Percentiles rank a stretch among this genome's conserved stretches.
These are phyloP conservation scores for Conticribra guillardii DNA, from an alignment of 108 stramenopile species.

Conservation along the genomic window DNA sequence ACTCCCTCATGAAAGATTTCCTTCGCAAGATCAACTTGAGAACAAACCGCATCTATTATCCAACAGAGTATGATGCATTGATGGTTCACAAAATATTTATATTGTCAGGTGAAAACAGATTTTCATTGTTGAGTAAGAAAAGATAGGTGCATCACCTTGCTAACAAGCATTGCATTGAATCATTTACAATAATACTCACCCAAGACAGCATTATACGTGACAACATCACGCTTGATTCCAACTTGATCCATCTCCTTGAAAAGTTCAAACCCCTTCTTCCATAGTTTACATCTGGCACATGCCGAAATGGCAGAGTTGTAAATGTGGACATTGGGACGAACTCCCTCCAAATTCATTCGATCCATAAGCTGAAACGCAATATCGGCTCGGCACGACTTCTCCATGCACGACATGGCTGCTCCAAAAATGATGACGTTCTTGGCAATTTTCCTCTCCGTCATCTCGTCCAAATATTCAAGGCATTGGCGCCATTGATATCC, in stretches of 20 bases:
- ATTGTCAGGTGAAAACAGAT: background rate
- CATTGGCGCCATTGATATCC: conserved; percentile 89
- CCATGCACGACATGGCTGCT: conserved; percentile 91
- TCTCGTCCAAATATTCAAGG: conserved; percentile 90
- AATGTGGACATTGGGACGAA: conserved; percentile 85
- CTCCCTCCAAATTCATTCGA: conserved; percentile 80
- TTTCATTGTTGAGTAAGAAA: background rate
- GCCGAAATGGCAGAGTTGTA: conserved; percentile 88
- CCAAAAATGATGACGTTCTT: conserved; percentile 93
- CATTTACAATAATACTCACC: conserved; percentile 25
- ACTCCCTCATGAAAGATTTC: conserved; percentile 82
- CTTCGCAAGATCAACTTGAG: conserved; percentile 74
- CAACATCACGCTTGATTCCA: conserved; percentile 75
- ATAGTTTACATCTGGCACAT: conserved; percentile 84
- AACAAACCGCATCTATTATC: conserved; percentile 78
- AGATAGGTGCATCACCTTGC: background rate
- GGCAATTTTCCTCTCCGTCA: conserved; percentile 84
- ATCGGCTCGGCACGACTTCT: conserved; percentile 85
- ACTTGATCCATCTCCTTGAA: conserved; percentile 82
- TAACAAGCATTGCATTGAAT: background rate
- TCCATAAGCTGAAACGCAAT: conserved; percentile 88
- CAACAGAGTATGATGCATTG: background rate
- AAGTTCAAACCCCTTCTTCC: conserved; percentile 82
- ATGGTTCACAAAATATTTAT: background rate
- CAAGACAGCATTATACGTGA: conserved; percentile 86